Percentiles rank a stretch among this genome's conserved stretches.
These are phyloP conservation scores for Vanrija pseudolonga DNA, from an alignment of 1,284 basidiomycete species.

Conservation along the genomic window DNA sequence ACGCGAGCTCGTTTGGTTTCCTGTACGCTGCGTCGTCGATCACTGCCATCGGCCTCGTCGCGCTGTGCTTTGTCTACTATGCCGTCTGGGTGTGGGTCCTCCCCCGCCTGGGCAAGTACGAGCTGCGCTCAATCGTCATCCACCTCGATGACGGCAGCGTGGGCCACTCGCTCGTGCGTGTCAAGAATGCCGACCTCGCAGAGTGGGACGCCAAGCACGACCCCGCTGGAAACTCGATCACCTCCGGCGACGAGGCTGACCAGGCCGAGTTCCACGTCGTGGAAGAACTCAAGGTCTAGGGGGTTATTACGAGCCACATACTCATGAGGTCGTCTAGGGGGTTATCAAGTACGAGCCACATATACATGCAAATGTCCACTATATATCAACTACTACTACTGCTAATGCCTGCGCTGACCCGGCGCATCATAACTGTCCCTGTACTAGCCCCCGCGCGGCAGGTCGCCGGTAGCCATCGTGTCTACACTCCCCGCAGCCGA, in stretches of 20 bases:
- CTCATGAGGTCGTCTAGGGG: too few species aligned
- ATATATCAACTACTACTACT: too few species aligned
- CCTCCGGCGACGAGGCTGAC: too few species aligned
- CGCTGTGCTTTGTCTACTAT: not conserved
- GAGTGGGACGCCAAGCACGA: slow-evolving; percentile 22
- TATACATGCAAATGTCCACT: too few species aligned
- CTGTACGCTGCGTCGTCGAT: slow-evolving; percentile 44
- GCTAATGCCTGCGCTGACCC: too few species aligned
- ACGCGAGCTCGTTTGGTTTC: slow-evolving; percentile 39
- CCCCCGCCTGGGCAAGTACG: slow-evolving; percentile 42
- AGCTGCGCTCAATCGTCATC: slow-evolving; percentile 41
- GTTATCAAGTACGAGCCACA: too few species aligned
- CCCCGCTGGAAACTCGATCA: not conserved
- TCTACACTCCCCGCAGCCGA: not conserved
- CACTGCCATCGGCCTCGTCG: not conserved
- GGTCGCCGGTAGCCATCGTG: slow-evolving; percentile 12
- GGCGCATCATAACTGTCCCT: too few species aligned
- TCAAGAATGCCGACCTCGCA: slow-evolving; percentile 13
- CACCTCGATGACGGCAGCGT: slow-evolving; percentile 34
- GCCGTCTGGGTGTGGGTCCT: slow-evolving; percentile 11
- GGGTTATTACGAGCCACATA: too few species aligned
- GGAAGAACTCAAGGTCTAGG: too few species aligned
- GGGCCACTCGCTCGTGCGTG: slow-evolving; percentile 13
- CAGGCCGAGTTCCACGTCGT: too few species aligned
- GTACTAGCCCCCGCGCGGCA: not conserved